Percentiles rank a stretch among this genome's conserved stretches.
phyloP scores from a whole-genome alignment of 192 early-diverging fungal species.

The Linnemannia exigua region DNA sequence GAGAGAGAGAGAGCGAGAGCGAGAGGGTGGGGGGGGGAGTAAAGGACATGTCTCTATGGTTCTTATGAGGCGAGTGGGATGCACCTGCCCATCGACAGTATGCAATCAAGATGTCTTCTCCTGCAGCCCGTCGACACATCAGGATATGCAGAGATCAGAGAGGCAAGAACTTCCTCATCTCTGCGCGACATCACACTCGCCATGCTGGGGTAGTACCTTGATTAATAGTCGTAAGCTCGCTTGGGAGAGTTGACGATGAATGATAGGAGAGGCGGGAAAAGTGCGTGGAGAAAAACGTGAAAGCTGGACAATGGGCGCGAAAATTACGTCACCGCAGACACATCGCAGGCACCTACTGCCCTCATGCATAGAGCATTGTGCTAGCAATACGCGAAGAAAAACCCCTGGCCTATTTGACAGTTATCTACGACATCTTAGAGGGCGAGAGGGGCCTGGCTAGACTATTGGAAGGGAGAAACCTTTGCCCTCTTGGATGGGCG shows the following conservation, averaged over 20 bases:
- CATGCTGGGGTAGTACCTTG: neutral
- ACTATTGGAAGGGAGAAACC: neutral
- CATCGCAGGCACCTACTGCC: too few relatives aligned
- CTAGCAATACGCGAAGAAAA: too few relatives aligned
- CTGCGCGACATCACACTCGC: conserved; percentile 20
- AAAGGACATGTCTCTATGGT: neutral
- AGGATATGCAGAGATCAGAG: conserved; percentile 17
- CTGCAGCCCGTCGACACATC: conserved; percentile 35
- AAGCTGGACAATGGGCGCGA: too few relatives aligned
- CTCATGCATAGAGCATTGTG: too few relatives aligned
- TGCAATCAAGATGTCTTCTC: conserved; percentile 18
- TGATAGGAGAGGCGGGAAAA: too few relatives aligned
- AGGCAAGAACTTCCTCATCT: conserved; percentile 21
- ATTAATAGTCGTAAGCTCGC: neutral
- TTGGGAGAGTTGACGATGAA: neutral
- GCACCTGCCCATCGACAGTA: conserved; percentile 24
- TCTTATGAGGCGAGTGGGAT: conserved; percentile 23
- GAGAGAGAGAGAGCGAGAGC: too few relatives aligned
- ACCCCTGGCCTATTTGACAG: too few relatives aligned
- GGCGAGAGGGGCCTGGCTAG: neutral
- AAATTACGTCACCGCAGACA: too few relatives aligned
- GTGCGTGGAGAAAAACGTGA: too few relatives aligned
- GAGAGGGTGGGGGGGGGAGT: too few relatives aligned
- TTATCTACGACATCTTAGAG: too few relatives aligned
- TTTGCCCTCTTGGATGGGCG: too few relatives aligned